Base-by-base conservation (phyloP, 441 rosid genomes). In the Erodium trifolium region DNA sequence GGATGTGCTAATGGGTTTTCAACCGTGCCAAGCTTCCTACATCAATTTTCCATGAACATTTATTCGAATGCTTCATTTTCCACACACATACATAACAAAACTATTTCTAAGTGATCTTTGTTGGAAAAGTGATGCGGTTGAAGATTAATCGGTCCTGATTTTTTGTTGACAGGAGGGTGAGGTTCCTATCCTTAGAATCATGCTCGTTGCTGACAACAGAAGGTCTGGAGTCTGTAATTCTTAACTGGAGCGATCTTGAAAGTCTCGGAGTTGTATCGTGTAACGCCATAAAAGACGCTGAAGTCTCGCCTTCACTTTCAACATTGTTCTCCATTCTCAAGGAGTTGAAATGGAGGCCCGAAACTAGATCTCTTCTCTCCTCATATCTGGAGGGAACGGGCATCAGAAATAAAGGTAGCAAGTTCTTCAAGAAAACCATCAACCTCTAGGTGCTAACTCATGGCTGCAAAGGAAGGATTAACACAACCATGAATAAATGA, bases 331-430 rank as follows among this genome's bases (percentile, higher is more conserved):
- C 83, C 0, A 73, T 68, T 47, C 86, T 88, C 70, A 84, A 81
- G 82, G 89, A 85, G 78, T 76, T 88, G 68, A 82, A 77, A 49
- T 88, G 91, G 91, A 81, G 91, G 75, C 90, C 94, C 6, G 91
- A 88, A 63, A 75, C 88, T 67, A 83, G 81, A 62, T 85, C 87
- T 51, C 84, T 85, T 75, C 88, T 85, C 63, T 71, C 79, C 6
- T 78, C 85, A 5, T 77, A 76, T 72, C 87, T 88, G 10, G 75
- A 66, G 10, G 81, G 80, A 64, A 66, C 80, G n/a, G 89, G 84
- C 65, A 81, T 88, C 73, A 89, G 94, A 67, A 85, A 74, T 67
- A 85, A 81, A 78, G 94, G 91, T 14, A 78, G 89, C 75, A 88
- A 76, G 78, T 84, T 86, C 75, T 81, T 88, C 79, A 88, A 78